Base-by-base conservation (phyloP, 192 early-diverging fungal species). In the Gryganskiella cystojenkinii region DNA sequence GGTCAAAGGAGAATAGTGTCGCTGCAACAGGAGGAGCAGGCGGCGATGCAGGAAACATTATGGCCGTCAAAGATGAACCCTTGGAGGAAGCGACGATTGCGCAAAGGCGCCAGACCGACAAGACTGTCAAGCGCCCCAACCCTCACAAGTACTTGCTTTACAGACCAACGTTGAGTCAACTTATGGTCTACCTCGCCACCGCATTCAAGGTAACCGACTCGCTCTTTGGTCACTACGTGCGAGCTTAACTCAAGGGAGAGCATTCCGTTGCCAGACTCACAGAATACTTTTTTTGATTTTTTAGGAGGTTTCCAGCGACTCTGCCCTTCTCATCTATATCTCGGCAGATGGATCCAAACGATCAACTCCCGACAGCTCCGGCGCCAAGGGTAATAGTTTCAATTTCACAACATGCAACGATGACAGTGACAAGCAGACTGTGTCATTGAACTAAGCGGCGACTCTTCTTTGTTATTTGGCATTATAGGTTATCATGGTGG, bases 71-170 rank as follows among this genome's bases (percentile, higher is more conserved):
- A 27, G 75, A 82, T 37, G 70, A 79, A 53, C 56, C 70, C 8
- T 25, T 20, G 10, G 80, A 71, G 37, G 72, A 81, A 10, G 27
- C 50, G 3, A 37, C 63, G 1, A 56, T 28, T 44, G 51, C 49
- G 44, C 66, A 69, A 34, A 59, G 74, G 11, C 59, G 67, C 24
- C 52, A 51, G 5, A 46, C 70, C 6, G 85, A 89, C 4, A 75
- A 82, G 54, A 53, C 46, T 9, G 59, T 49, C 9, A 85, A 84
- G 47, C 52, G 83, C 44, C 37, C 66, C 19, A 87, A 84, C 42
- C 88, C 83, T 3, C 95, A 96, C 86, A 99, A 99, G 71, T 97
- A 98, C 56, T 82, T 98, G 24, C 84, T 99, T 24, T 96, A 98
- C 79, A 84, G 93, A 71, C 96, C 96, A 13, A 92, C 93, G 1